Evolutionary conservation across 2,329 filamentous ascomycete species (phyloP), one percentile per base, ranked within the genome.

Genomic region (Exophiala dermatitidis): DNA sequence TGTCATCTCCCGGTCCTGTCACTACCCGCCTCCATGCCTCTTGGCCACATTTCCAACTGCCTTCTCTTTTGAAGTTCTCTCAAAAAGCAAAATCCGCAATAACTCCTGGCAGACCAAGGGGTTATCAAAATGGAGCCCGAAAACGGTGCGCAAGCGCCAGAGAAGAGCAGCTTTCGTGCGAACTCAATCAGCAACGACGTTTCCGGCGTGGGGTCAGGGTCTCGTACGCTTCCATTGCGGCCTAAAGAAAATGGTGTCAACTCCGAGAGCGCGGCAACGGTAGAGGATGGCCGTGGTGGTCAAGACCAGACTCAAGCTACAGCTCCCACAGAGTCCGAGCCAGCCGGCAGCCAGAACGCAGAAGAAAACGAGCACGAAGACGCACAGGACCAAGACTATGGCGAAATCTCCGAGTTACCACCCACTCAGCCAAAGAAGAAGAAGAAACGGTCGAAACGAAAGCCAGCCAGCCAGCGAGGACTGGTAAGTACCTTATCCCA

Each of bases 391-490:
- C 34, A 38, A 12, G 52, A 48, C 5, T 52, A 57, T 38, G 54
- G 58, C 40, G 59, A 56, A 9, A 46, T 48, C 26, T 34, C 50
- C 44, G 52, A 56, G 10, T 48, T 50, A n/a, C 54, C 57, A 36
- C 48, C 55, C 30, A 29, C 45, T 8, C 44, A 51, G 42, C 42
- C 34, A 19, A 38, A 48, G 30, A 57, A 56, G 50, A 69, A 68
- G 56, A 70, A 67, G 44, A 71, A 61, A 46, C 69, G 63, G 53
- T 69, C 58, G 48, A 69, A 65, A 42, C 63, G 40, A 7, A 69
- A 66, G 40, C 63, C 72, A n/a, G 71, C 68, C 50, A 69, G 68
- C 56, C 65, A 73, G 59, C 66, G 70, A 46, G 71, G 71, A 41
- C 41, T 63, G 36, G 65, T 67, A 59, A 29, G 59, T 38, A 53